Evolutionary conservation across 768 basidiomycete genomes (phyloP), one percentile per base, ranked within the genome.

Genomic region (Trametes sanguinea): DNA sequence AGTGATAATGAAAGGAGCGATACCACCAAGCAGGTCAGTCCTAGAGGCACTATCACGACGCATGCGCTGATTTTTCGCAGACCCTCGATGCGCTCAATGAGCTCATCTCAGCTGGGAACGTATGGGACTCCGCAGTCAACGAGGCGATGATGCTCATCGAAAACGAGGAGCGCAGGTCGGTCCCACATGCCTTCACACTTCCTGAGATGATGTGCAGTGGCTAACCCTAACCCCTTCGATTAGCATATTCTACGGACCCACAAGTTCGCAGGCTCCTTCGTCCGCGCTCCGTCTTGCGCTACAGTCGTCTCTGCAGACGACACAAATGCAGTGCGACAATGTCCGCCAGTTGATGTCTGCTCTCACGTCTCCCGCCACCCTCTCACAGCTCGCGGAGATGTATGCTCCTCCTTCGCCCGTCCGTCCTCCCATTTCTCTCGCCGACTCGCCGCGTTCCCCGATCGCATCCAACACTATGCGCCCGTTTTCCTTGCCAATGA

Each of bases 351-450:
- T 93, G 2, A 81, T 94, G 51, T 81, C 87, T 6, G 92, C 91
- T 13, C 82, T 94, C 48, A 88, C 92, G 0, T 84, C 83, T 6
- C 87, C 89, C 6, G 72, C 81, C 13, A 86, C 90, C 65, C 77
- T 92, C n/a, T 80, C 87, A 9, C 92, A 90, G 69, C 80, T 94
- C 10, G 78, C 89, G 10, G 92, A 92, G 74, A 94, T 94, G 92
- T 94, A 94, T 72, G 90, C 90, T 0, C 92, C 92, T 5, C 83
- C 90, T 0, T 90, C 88, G 0, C 88, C 89, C 3, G 63, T 69
- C 11, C 69, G 68, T 11, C 65, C 72, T 62, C 39, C 73, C 66
- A 65, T 72, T 70, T 30, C 63, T 32, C 30, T 77, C 63, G 68
- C 61, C 64, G 70, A 67, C 65, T 72, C 57, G 42, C 79, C 16